Percentiles rank a stretch among this genome's conserved stretches.
Conservation (phyloP, 768 basidiomycete genomes). For the Suillus paluster region DNA sequence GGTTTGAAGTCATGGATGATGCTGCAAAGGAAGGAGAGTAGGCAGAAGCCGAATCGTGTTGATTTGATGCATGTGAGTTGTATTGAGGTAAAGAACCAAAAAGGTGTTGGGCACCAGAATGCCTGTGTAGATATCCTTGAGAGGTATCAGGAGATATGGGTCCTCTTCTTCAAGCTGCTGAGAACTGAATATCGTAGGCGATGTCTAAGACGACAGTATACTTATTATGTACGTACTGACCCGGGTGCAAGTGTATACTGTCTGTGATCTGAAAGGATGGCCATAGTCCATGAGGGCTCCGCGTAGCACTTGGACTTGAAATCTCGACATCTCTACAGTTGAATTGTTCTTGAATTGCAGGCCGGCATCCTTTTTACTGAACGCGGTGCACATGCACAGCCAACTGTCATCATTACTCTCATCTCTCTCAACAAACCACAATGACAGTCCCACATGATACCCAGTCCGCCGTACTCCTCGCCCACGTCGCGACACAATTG, state of each 20-base stretch:
- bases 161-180: constrained; percentile 36
- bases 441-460: constrained; percentile 32
- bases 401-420: neutral
- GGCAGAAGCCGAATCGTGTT: constrained; percentile 15
- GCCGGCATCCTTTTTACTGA: neutral
- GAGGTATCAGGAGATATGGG: constrained; percentile 17
- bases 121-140: constrained; percentile 17
- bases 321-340: neutral
- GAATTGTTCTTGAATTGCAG: neutral
- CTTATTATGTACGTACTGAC: no score
- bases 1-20: constrained; percentile 15
- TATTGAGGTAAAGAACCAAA: constrained; percentile 12
- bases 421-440: neutral
- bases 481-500: constrained; percentile 62
- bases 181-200: constrained; percentile 26
- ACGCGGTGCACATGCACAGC: neutral
- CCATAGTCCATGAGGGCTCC: no score
- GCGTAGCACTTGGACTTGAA: no score
- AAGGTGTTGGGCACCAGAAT: constrained; percentile 5
- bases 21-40: constrained; percentile 16
- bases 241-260: no score
- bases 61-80: constrained; percentile 16
- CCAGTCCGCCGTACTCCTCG: constrained; percentile 51
- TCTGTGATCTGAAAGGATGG: no score
- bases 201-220: neutral